Base-by-base conservation (phyloP, 306 rosid species). In the Hippophae gyantsensis region DNA sequence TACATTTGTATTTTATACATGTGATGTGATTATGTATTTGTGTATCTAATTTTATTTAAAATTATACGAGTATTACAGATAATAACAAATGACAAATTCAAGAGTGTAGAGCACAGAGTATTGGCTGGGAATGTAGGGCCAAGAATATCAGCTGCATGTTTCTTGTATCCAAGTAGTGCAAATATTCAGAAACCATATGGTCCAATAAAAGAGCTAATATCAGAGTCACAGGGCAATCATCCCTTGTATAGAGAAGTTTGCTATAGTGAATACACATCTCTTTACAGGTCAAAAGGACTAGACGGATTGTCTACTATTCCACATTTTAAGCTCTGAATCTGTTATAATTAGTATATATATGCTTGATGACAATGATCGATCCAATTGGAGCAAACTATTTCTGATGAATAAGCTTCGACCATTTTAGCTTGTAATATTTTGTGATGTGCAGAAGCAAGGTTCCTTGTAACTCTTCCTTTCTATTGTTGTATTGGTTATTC, bases 71-170 rank as follows among this genome's bases (percentile, higher is more conserved):
- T 32, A 9, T 66, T 18, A 7, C 7, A 62, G 68, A 52, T 69
- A 10, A 13, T 61, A 12, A 69, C 58, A 9, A 62, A 69, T 48
- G 50, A 45, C 46, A 61, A 10, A 53, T 69, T 69, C 68, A 54
- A 41, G 56, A 62, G 67, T 13, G 73, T 69, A 62, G 53, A 69
- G 57, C 74, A 54, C n/a, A 42, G 62, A 51, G 66, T 68, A n/a
- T 23, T 61, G 47, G 74, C 68, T 13, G 54, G 50, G 4, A 14
- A 45, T 8, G 51, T 40, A 12, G 60, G 40, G 57, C 57, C 73
- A 3, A 13, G 67, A 55, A 48, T 55, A 49, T 65, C 76, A 7
- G 51, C 63, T 14, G 76, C 63, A n/a, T 72, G 76, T 43, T 59
- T 71, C 23, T 12, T 71, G 7, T 48, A 51, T 48, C 56, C 66